phyloP scores from a whole-genome alignment of 345 rosid species.

The Rhodamnia rubescens region DNA sequence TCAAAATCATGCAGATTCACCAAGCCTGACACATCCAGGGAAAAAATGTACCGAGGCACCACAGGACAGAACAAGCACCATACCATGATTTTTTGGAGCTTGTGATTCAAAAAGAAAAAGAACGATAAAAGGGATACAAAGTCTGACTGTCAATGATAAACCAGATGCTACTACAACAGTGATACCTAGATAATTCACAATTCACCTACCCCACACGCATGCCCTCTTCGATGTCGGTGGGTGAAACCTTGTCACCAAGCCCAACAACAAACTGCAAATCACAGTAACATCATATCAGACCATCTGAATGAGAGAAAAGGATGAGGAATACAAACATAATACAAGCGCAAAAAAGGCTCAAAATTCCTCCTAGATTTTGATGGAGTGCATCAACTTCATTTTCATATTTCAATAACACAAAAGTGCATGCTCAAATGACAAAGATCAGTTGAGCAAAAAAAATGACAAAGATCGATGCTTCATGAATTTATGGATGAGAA shows the following conservation, averaged over 20 bases:
- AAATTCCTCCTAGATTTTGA: background rate
- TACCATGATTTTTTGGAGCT: background rate
- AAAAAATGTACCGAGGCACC: background rate
- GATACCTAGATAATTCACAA: background rate
- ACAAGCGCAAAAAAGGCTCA: background rate
- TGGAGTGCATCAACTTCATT: background rate
- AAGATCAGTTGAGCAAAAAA: background rate
- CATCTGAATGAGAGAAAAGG: background rate
- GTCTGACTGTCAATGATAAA: background rate
- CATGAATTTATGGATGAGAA: background rate
- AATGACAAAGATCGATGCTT: background rate
- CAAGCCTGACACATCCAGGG: background rate
- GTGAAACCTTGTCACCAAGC: conserved; percentile 95
- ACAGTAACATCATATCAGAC: background rate
- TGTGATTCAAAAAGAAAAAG: background rate
- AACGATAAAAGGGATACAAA: background rate
- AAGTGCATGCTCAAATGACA: background rate
- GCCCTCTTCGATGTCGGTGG: conserved; percentile 97
- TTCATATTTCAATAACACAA: background rate
- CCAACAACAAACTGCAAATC: conserved; percentile 85
- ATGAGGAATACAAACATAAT: background rate
- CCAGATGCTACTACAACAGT: background rate
- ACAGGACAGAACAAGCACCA: background rate
- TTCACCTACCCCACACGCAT: conserved; percentile 88
- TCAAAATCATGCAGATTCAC: background rate